phyloP scores from a whole-genome alignment of 768 basidiomycete species.

The Cystofilobasidium bisporidii region DNA sequence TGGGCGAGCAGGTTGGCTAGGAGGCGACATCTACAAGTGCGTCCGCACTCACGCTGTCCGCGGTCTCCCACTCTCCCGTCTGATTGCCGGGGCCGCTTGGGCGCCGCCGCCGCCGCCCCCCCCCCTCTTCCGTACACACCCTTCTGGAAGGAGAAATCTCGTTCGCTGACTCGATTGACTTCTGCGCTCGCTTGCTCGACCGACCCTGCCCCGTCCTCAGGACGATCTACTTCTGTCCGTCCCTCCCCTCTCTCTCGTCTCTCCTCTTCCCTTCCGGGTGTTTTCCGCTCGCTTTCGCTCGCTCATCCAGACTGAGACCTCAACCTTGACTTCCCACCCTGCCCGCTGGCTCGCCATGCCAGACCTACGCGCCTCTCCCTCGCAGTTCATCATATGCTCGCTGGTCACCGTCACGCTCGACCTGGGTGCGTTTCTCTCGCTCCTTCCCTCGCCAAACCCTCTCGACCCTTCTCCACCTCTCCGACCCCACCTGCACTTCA shows the following conservation, averaged over 20 bases:
- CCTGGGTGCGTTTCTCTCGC: neutral
- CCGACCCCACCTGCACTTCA: too few relatives aligned
- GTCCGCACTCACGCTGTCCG: neutral
- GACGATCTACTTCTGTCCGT: slow-evolving; percentile 20
- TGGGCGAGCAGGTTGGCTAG: slow-evolving; percentile 27
- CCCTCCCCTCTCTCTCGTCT: neutral
- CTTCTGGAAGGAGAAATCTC: too few relatives aligned
- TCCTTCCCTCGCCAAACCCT: neutral
- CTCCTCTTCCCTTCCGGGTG: too few relatives aligned
- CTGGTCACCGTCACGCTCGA: slow-evolving; percentile 25
- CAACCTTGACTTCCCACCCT: neutral
- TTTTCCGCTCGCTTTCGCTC: too few relatives aligned
- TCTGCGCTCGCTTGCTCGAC: too few relatives aligned
- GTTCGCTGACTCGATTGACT: too few relatives aligned
- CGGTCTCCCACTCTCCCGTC: too few relatives aligned
- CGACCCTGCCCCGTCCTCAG: slow-evolving; percentile 3
- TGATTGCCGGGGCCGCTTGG: too few relatives aligned
- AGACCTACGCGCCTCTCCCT: slow-evolving; percentile 7
- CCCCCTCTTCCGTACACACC: too few relatives aligned
- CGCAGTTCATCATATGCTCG: slow-evolving; percentile 24
- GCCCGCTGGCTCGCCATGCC: too few relatives aligned
- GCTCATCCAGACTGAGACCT: neutral
- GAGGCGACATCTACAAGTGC: slow-evolving; percentile 26
- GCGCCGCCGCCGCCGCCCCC: too few relatives aligned
- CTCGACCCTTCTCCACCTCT: too few relatives aligned